Percentiles rank a stretch among this genome's conserved stretches.
Conservation (phyloP, 192 early-diverging fungal genomes). For the Umbelopsis ramanniana region DNA sequence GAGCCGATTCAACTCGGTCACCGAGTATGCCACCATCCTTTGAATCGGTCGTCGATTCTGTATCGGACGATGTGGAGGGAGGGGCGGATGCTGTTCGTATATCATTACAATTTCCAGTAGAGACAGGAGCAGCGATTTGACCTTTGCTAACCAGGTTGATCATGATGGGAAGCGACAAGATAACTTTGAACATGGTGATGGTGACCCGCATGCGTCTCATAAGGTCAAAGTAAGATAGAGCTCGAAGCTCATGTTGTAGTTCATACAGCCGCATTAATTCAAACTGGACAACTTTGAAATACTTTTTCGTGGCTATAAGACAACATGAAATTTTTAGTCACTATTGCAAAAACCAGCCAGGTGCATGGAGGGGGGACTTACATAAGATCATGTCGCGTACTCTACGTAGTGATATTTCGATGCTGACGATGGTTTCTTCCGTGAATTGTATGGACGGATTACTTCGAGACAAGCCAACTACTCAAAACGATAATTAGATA, state of each 20-base stretch:
- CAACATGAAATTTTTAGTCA: not conserved
- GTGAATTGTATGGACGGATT: slow-evolving; percentile 43
- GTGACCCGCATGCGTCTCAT: slow-evolving; percentile 58
- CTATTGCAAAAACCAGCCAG: not conserved
- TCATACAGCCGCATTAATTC: slow-evolving; percentile 60
- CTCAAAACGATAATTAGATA: not conserved
- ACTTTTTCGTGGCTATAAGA: slow-evolving; percentile 56
- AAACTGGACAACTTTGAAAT: slow-evolving; percentile 60
- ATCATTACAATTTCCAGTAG: not conserved
- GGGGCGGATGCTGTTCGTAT: not conserved
- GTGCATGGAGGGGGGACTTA: not conserved
- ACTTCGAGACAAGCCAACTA: slow-evolving; percentile 4
- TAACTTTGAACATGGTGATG: slow-evolving; percentile 53
- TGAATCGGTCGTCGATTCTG: not conserved
- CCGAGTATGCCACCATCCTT: slow-evolving; percentile 34
- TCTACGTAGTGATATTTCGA: slow-evolving; percentile 41
- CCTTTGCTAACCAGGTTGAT: slow-evolving; percentile 43
- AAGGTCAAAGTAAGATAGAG: slow-evolving; percentile 58
- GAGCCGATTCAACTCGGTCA: slow-evolving; percentile 33
- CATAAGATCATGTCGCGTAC: slow-evolving; percentile 47
- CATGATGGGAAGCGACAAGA: slow-evolving; percentile 57
- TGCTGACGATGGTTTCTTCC: slow-evolving; percentile 47
- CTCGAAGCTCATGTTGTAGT: slow-evolving; percentile 57
- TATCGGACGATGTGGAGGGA: not conserved
- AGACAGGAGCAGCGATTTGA: not conserved